phyloP scores from a whole-genome alignment of 164 flowering plant species.

The Umbellularia californica region DNA sequence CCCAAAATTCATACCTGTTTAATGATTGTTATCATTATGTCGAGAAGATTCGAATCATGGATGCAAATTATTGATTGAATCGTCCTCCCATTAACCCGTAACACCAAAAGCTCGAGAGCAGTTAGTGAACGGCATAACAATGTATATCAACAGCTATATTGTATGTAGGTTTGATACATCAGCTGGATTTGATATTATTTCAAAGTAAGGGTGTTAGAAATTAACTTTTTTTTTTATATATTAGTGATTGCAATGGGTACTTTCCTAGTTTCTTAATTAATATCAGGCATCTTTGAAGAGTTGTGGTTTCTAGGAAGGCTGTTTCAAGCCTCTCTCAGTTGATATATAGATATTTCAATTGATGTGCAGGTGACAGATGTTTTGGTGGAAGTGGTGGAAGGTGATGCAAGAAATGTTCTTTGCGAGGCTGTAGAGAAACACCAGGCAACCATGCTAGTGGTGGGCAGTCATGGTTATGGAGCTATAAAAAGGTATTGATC shows the following conservation, averaged over 20 bases:
- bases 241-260: background rate
- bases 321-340: background rate
- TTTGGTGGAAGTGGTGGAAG: constrained; percentile 35
- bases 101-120: no score
- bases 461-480: constrained; percentile 76
- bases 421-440: constrained; percentile 53
- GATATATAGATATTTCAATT: background rate
- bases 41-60: no score
- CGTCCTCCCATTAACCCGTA: no score
- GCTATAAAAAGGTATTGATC: constrained; percentile 49
- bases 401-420: constrained; percentile 55
- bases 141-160: no score
- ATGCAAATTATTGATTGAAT: no score
- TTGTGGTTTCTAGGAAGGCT: background rate
- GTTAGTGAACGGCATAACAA: no score
- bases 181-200: no score
- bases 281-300: background rate
- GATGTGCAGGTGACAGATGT: constrained; percentile 34
- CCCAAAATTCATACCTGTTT: no score
- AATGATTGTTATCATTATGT: no score
- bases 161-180: no score
- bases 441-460: constrained; percentile 48
- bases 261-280: background rate
- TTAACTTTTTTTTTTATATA: background rate
- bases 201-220: no score